Evolutionary conservation across 306 rosid species (phyloP).

Genomic region (Quercus agrifolia): DNA sequence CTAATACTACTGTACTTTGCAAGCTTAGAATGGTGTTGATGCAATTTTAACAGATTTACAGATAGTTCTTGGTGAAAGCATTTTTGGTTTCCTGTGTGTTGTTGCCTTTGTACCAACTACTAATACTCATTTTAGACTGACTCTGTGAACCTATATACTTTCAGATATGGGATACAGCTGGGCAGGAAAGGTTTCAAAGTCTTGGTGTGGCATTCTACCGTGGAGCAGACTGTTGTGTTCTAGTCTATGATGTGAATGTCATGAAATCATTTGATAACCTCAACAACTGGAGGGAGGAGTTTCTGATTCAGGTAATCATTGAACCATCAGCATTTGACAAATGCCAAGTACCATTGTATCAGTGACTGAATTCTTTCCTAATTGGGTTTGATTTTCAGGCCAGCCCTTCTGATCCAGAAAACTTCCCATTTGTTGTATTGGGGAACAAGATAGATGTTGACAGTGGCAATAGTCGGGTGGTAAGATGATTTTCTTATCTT

Average conservation of each 20-base stretch:
- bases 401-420: slow-evolving; percentile 97
- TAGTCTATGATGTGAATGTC: slow-evolving; percentile 95
- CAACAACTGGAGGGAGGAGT: slow-evolving; percentile 97
- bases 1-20: background rate
- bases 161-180: slow-evolving; percentile 66
- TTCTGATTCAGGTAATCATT: slow-evolving; percentile 82
- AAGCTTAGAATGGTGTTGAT: background rate
- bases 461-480: slow-evolving; percentile 96
- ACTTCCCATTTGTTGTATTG: slow-evolving; percentile 97
- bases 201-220: slow-evolving; percentile 99
- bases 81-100: background rate
- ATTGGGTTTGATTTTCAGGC: slow-evolving; percentile 62
- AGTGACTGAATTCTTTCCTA: slow-evolving; percentile 3
- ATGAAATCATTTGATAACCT: slow-evolving; percentile 97
- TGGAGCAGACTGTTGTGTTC: slow-evolving; percentile 99
- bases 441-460: slow-evolving; percentile 98
- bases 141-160: slow-evolving; percentile 1
- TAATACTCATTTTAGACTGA: background rate
- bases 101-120: too few relatives aligned
- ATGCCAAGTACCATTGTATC: background rate
- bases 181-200: slow-evolving; percentile 87
- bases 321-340: background rate
- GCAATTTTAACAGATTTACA: background rate
- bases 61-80: background rate
- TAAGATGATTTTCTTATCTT: slow-evolving; percentile 35